Evolutionary conservation across 495 filamentous ascomycete genomes (phyloP).

Genomic region (Bacidia gigantensis): DNA sequence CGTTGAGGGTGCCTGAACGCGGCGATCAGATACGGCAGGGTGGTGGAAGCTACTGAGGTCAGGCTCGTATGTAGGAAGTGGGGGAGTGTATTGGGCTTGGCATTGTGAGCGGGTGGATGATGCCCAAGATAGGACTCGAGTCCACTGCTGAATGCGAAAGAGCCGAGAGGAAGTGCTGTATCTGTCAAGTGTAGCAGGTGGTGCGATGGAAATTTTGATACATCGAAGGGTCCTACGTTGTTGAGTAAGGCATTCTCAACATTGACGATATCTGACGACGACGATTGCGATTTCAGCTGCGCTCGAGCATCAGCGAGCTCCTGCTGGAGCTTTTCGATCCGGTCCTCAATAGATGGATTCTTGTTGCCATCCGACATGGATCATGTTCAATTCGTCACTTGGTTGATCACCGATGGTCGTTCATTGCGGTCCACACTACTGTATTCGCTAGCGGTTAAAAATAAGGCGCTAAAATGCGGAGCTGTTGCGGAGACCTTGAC

Average conservation of each 20-base stretch:
- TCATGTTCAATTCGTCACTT: neutral
- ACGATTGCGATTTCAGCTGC: conserved; percentile 2
- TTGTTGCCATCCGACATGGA: neutral
- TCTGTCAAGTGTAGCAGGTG: conserved; percentile 85
- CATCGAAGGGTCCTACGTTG: neutral
- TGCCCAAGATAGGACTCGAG: conserved; percentile 91
- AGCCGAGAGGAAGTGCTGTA: conserved; percentile 87
- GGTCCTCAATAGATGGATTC: conserved; percentile 29
- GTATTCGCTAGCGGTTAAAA: too few species aligned
- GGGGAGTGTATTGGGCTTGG: conserved; percentile 24
- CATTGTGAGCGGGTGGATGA: conserved; percentile 31
- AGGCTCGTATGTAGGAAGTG: conserved; percentile 70
- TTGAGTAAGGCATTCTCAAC: neutral
- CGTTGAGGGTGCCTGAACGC: conserved; percentile 48
- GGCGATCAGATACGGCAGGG: conserved; percentile 73
- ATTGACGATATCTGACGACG: neutral
- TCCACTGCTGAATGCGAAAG: conserved; percentile 90
- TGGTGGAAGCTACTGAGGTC: conserved; percentile 59
- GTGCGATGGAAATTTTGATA: conserved; percentile 35
- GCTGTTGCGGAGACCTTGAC: neutral
- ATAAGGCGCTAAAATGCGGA: neutral
- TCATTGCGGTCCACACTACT: too few species aligned
- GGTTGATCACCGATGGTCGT: neutral
- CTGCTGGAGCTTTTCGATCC: conserved; percentile 39
- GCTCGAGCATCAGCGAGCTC: conserved; percentile 28